A percentile compares a stretch with the other conserved stretches of the same genome.
These are phyloP conservation scores for Harringtonia lauricola DNA, from an alignment of 2,329 filamentous ascomycete genomes.

Conservation along the genomic window DNA sequence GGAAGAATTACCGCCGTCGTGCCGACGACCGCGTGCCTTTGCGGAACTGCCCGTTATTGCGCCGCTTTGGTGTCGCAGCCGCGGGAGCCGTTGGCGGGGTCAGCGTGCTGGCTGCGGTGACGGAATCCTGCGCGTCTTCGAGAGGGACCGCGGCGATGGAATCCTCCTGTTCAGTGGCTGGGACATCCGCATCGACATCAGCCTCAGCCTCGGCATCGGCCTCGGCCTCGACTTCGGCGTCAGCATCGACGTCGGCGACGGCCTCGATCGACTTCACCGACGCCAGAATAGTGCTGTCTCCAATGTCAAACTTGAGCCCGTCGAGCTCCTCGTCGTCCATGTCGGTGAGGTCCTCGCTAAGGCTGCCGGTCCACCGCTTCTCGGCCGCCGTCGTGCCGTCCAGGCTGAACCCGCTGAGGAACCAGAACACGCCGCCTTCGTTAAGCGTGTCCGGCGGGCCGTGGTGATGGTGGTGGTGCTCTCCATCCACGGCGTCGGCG, in stretches of 20 bases:
- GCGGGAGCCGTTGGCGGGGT: neutral
- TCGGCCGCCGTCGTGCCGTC: conserved; percentile 69
- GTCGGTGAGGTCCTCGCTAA: conserved; percentile 84
- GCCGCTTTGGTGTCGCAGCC: conserved; percentile 5
- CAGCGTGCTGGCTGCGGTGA: too few species aligned
- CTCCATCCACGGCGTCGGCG: neutral
- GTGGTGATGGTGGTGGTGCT: neutral
- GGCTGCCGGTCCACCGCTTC: conserved; percentile 57
- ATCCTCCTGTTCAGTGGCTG: too few species aligned
- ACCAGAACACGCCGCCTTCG: conserved; percentile 79
- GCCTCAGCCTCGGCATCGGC: neutral
- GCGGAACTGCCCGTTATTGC: conserved; percentile 10
- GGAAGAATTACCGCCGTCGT: conserved; percentile 16
- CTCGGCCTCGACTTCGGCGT: conserved; percentile 1
- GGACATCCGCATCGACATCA: too few species aligned
- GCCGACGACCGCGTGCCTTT: conserved; percentile 22
- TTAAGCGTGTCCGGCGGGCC: conserved; percentile 41
- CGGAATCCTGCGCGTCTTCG: too few species aligned
- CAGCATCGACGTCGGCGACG: conserved; percentile 1
- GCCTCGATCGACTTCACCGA: conserved; percentile 15
- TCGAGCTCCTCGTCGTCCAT: conserved; percentile 85
- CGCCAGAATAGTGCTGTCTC: conserved; percentile 33
- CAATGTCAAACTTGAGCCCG: conserved; percentile 48
- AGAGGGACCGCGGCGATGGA: too few species aligned
- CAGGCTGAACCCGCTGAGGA: conserved; percentile 70